phyloP scores from a whole-genome alignment of 139 green algal genomes.

The Haematococcus lacustris region DNA sequence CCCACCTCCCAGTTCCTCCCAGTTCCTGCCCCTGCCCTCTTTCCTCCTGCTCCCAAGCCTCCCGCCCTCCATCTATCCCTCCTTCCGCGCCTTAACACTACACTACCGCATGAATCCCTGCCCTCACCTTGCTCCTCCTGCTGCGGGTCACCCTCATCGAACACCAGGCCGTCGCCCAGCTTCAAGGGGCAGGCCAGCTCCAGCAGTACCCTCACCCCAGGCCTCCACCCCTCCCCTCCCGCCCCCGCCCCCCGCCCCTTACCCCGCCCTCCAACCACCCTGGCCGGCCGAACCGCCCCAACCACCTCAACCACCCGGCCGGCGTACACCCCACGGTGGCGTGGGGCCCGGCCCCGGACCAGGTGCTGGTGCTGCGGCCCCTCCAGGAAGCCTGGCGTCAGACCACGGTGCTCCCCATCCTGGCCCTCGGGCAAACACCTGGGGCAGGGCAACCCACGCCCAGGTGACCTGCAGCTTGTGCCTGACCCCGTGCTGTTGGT shows the following conservation, averaged over 20 bases:
- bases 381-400: slow-evolving; percentile 73
- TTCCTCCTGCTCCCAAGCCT: background rate
- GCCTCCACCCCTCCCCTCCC: background rate
- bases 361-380: slow-evolving; percentile 66
- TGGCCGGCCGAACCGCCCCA: background rate
- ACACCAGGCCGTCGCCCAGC: slow-evolving; percentile 68
- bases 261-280: background rate
- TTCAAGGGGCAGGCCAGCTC: slow-evolving; percentile 34
- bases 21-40: slow-evolving; percentile 6
- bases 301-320: slow-evolving; percentile 29
- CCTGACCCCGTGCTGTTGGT: background rate
- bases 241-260: slow-evolving; percentile 1
- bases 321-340: slow-evolving; percentile 60
- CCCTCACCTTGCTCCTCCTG: slow-evolving; percentile 56
- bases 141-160: slow-evolving; percentile 58
- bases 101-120: too few species aligned
- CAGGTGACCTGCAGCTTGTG: background rate
- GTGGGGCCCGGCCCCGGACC: slow-evolving; percentile 58
- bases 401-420: slow-evolving; percentile 55
- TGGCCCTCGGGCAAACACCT: slow-evolving; percentile 79
- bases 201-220: slow-evolving; percentile 4
- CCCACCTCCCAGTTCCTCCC: background rate
- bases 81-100: too few species aligned
- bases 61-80: background rate
- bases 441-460: slow-evolving; percentile 1